Evolutionary conservation across 495 filamentous ascomycete species (phyloP), one percentile per base, ranked within the genome.

Genomic region (Tuber melanosporum): DNA sequence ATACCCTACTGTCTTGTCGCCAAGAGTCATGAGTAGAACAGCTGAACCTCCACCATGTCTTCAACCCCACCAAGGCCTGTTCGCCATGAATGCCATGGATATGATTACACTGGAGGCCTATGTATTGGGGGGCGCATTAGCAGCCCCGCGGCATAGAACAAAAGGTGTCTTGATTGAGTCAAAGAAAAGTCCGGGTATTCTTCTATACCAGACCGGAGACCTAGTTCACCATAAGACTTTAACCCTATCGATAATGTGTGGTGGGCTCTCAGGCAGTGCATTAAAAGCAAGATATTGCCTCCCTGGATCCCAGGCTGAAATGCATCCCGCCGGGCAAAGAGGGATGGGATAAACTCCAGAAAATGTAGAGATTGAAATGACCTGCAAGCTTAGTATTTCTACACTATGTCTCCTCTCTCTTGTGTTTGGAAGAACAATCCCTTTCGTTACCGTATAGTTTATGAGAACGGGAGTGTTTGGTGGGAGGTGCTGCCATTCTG

Each of bases 301-400:
- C 39, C 57, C 76, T 14, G 8, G 43, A n/a, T 72, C 71, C 62
- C 17, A 32, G 36, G 62, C 71, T 5, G 32, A 73, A 26, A 75
- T 78, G 73, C 15, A 0, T 19, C 3, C 17, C 4, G 73, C 73
- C 36, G 45, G 74, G 69, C 52, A 72, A 72, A 52, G 57, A 74
- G 71, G 76, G 70, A 46, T 80, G 70, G 71, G 71, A 71, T 19
- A 77, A 75, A 39, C 26, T 71, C 26, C 26, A 46, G 71, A 26
- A 78, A 78, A 45, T 47, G 17, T 20, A 47, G 46, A 20, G 8
- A 15, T 49, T 71, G 72, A 20, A 71, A 77, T 32, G 73, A 41
- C 49, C 17, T 70, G n/a, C 47, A 66, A 19, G 57, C 26, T 22
- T 42, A 47, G 41, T 46, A 70, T 46, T 70, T 20, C 42, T 43